Base-by-base conservation (phyloP, 495 filamentous ascomycete genomes). In the Aspergillus cristatus region DNA sequence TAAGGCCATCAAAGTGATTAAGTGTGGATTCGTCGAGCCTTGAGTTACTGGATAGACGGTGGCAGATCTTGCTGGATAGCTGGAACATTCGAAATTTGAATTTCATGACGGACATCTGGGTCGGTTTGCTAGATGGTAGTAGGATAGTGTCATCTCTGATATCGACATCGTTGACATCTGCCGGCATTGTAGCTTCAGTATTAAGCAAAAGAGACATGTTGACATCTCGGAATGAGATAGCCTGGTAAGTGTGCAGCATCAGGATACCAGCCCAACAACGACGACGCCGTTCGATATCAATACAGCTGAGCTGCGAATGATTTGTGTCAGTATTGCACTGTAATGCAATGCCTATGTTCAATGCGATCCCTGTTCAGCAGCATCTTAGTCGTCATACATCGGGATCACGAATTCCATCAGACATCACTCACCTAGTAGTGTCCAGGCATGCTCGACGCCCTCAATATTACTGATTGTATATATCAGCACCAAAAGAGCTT, bases 191-290 rank as follows among this genome's bases (percentile, higher is more conserved):
- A 12, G 20, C 17, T 11, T 26, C n/a, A 3, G 14, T 37, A 11
- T 37, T 22, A n/a, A 37, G 35, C 3, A 37, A 14, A 3, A 22
- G 14, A 6, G 35, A 37, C 7, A 37, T 24, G 14, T 28, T n/a
- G 14, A 37, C 15, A 12, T 37, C 35, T 7, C 35, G 35, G n/a
- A 37, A 37, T 13, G 28, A 14, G 14, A 37, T 37, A 4, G 35
- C 35, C 14, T 37, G 35, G 15, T 37, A 37, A 10, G 35, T 37
- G 17, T 37, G 35, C n/a, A 37, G 35, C 6, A 37, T 15, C 3
- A 37, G 22, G 14, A 37, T 37, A 3, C 35, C 35, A 13, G 35
- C 35, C 35, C 35, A 37, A 13, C 35, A 37, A 3, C 35, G 18
- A n/a, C 35, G 35, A 24, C 35, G 35, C 7, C 35, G 20, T 16